phyloP scores from a whole-genome alignment of 345 rosid species.

The Eutrema japonicum region DNA sequence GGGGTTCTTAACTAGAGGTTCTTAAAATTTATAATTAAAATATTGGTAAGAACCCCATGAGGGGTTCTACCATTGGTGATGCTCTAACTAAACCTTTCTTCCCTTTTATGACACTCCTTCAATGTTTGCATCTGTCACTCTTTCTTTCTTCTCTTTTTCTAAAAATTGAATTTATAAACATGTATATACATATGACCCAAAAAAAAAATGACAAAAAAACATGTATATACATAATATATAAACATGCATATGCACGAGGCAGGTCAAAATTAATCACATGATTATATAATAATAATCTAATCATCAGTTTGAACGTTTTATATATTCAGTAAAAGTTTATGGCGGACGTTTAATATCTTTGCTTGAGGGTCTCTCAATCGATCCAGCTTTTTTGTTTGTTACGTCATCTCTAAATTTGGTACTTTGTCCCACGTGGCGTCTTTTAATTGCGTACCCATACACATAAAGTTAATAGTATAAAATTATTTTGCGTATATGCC shows the following conservation, averaged over 20 bases:
- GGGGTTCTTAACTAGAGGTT: no score
- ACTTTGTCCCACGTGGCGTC: constrained; percentile 37
- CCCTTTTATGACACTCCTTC: constrained; percentile 85
- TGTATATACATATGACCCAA: no score
- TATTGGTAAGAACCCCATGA: no score
- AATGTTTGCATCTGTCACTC: constrained; percentile 83
- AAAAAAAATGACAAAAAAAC: no score
- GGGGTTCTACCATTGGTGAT: no score
- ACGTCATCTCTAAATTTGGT: constrained; percentile 32
- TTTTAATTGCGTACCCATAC: constrained; percentile 20
- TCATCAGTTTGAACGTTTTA: constrained; percentile 29
- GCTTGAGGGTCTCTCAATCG: constrained; percentile 40
- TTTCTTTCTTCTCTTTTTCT: constrained; percentile 34
- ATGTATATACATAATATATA: no score
- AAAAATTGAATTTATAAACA: no score
- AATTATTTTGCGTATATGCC: constrained; percentile 26
- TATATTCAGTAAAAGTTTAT: constrained; percentile 15
- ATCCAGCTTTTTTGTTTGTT: constrained; percentile 25
- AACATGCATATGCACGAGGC: constrained; percentile 27
- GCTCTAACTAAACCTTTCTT: constrained; percentile 49
- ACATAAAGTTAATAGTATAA: background rate
- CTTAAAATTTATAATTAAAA: no score
- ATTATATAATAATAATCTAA: constrained; percentile 27
- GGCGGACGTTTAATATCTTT: constrained; percentile 24
- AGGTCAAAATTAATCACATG: constrained; percentile 15